Conservation (phyloP, 2,329 filamentous ascomycete species). For the Diaporthe capsici region DNA sequence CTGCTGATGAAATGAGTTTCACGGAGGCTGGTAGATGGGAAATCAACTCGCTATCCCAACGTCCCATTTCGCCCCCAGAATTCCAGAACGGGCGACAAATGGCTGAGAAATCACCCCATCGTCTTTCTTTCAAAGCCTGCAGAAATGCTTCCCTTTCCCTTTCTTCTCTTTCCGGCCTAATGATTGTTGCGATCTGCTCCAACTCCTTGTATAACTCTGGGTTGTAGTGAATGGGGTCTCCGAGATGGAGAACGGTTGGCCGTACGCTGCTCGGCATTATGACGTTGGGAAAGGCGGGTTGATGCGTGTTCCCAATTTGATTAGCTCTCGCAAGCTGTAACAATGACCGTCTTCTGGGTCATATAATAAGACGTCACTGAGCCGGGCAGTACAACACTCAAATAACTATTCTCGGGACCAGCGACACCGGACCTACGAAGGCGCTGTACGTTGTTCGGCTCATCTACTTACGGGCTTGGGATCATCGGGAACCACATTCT, state of each 20-base stretch:
- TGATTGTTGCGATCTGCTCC: slow-evolving; percentile 49
- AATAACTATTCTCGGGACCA: not conserved
- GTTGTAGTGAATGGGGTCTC: slow-evolving; percentile 51
- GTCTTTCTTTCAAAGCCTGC: slow-evolving; percentile 52
- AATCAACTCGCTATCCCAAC: slow-evolving; percentile 73
- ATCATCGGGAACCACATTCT: not conserved
- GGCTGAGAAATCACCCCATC: slow-evolving; percentile 59
- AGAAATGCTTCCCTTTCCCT: slow-evolving; percentile 55
- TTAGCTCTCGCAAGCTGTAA: not conserved
- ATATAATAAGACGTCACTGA: not conserved
- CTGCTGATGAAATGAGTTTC: slow-evolving; percentile 72
- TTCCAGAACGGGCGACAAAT: slow-evolving; percentile 74
- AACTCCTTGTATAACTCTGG: slow-evolving; percentile 50
- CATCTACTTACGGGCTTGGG: not conserved
- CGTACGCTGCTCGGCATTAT: not conserved
- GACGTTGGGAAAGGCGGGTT: not conserved
- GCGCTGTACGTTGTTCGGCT: not conserved
- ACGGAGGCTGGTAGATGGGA: slow-evolving; percentile 65
- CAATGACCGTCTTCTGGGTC: not conserved
- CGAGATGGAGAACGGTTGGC: slow-evolving; percentile 51
- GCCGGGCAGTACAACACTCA: not conserved
- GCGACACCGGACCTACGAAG: not conserved
- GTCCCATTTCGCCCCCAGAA: slow-evolving; percentile 75
- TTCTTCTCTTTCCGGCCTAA: slow-evolving; percentile 55
- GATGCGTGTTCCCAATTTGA: not conserved